Percentiles rank a stretch among this genome's conserved stretches.
phyloP scores from a whole-genome alignment of 1,284 basidiomycete species.

The Irpex sp. region DNA sequence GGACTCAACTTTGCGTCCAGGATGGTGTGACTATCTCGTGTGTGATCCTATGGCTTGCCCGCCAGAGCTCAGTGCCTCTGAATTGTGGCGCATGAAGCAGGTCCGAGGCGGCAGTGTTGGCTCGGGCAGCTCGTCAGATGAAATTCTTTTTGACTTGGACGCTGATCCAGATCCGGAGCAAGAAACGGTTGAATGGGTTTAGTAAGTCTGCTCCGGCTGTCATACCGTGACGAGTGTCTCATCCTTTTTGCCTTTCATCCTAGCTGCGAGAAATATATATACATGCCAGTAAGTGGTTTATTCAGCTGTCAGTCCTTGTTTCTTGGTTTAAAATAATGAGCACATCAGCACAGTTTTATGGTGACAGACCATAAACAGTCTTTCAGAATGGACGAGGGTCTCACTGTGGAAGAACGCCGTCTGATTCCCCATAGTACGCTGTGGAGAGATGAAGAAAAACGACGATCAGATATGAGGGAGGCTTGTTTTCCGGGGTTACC shows the following conservation, averaged over 20 bases:
- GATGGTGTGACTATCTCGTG: conserved; percentile 64
- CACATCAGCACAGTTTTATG: conserved; percentile 50
- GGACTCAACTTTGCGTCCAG: conserved; percentile 16
- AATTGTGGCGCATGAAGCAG: conserved; percentile 32
- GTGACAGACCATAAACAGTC: conserved; percentile 60
- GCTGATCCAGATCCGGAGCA: conserved; percentile 53
- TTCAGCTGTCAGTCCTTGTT: background rate
- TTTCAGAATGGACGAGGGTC: conserved; percentile 34
- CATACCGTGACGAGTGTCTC: background rate
- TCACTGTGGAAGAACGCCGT: conserved; percentile 18
- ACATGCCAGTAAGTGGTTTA: conserved; percentile 40
- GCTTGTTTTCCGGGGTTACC: conserved; percentile 46
- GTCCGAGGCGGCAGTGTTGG: background rate
- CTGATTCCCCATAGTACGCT: conserved; percentile 23
- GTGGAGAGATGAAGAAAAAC: conserved; percentile 48
- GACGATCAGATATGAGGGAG: conserved; percentile 41
- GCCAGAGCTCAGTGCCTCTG: conserved; percentile 38
- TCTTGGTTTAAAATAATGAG: background rate
- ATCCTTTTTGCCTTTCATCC: conserved; percentile 2
- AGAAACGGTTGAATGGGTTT: conserved; percentile 45
- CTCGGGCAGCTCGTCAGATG: background rate
- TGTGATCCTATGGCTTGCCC: conserved; percentile 52
- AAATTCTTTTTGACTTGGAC: conserved; percentile 21
- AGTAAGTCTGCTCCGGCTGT: conserved; percentile 35
- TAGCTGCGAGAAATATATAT: conserved; percentile 46